Evolutionary conservation across 371 early-diverging fungal species (phyloP), one percentile per base, ranked within the genome.

Genomic region (Rhizopus arrhizus): DNA sequence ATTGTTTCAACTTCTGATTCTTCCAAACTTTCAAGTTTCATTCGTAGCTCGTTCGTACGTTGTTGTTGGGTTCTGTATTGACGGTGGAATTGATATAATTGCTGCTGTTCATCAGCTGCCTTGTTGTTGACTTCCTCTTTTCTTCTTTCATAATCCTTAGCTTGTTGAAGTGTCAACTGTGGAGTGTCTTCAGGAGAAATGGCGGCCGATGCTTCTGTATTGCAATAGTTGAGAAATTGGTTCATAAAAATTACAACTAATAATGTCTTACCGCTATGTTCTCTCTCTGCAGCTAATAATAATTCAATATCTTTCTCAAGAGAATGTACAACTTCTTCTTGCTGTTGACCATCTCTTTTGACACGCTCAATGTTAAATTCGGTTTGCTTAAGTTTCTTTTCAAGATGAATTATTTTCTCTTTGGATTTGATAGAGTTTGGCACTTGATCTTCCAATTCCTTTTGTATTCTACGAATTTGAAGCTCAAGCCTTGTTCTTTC

Each of bases 401-500:
- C 70, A 28, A 83, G 67, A 70, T 93, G 89, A 31, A 69, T 57
- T 6, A 91, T 75, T 65, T 90, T 89, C 62, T 94, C 94, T 48
- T 88, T 84, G 22, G 91, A 69, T 9, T 81, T 83, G 4, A 92
- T 66, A 45, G 85, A 70, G n/a, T 74, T 75, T 7, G 86, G 85
- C 16, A 78, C 73, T 78, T 81, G 68, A 5, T 85, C 84, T 46
- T 85, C 84, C 38, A 90, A 60, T 15, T 83, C 84, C 53, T 78
- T 81, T 56, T 79, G 83, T n/a, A 83, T 72, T 22, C 87, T 86
- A 60, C 87, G 87, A 31, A 89, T 85, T 8, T 87, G 72, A 45
- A 87, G 77, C 67, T 95, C 95, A 50, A 75, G 75, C 45, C 85
- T 85, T 50, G 84, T 72, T 3, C 85, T 74, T n/a, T 95, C 91